Conservation (phyloP, 106 monocot species). For the Hemerocallis citrina region DNA sequence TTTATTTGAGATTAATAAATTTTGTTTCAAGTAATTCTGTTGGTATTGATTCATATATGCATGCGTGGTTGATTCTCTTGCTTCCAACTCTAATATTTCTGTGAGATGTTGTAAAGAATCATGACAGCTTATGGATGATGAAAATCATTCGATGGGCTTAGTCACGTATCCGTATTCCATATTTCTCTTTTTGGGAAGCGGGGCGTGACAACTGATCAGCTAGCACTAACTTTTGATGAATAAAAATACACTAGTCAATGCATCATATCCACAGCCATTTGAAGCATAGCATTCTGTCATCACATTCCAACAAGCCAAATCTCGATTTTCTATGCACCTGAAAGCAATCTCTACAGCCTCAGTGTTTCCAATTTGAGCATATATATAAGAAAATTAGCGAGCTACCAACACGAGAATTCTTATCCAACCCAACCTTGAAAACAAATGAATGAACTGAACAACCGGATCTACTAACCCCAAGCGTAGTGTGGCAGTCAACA, state of each 20-base stretch:
- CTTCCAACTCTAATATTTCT: too few relatives aligned
- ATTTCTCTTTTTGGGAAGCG: too few relatives aligned
- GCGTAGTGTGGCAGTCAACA: conserved; percentile 5
- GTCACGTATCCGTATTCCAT: too few relatives aligned
- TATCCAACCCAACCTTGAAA: conserved; percentile 15
- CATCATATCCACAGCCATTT: conserved; percentile 17
- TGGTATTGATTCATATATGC: too few relatives aligned
- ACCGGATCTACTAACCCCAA: conserved; percentile 7
- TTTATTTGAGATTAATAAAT: too few relatives aligned
- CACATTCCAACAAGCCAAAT: conserved; percentile 34
- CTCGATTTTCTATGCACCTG: conserved; percentile 3
- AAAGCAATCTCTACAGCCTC: conserved; percentile 17
- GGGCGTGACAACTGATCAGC: too few relatives aligned
- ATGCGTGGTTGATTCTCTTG: too few relatives aligned
- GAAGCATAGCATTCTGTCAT: conserved; percentile 26
- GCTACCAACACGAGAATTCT: conserved; percentile 20
- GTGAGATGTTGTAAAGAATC: too few relatives aligned
- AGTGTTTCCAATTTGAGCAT: conserved; percentile 14
- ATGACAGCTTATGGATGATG: too few relatives aligned
- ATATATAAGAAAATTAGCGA: conserved; percentile 28
- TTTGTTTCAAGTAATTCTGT: too few relatives aligned
- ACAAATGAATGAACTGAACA: conserved; percentile 13
- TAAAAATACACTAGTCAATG: conserved; percentile 11
- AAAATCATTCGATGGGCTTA: too few relatives aligned
- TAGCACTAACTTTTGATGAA: conserved; percentile 9